Evolutionary conservation across 768 basidiomycete species (phyloP), one percentile per base, ranked within the genome.

Genomic region (Mycena maculata): DNA sequence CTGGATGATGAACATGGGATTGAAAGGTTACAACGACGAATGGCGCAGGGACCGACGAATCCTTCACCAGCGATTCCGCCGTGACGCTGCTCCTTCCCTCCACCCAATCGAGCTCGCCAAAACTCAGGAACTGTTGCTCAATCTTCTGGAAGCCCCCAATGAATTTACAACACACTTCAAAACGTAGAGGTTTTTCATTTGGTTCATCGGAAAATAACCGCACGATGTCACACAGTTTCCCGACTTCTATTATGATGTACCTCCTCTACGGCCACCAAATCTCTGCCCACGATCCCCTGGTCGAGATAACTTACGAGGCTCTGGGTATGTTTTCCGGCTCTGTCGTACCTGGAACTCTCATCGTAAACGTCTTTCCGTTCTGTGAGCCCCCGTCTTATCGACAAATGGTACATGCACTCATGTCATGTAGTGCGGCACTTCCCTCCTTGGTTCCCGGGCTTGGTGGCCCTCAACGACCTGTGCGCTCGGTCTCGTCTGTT

Each of bases 351-450:
- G 69, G 65, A 20, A 68, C 69, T 16, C 45, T 65, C 30, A 60
- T 72, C 11, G 80, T 83, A 31, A 81, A 83, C 60, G 55, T 82
- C 28, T 68, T 84, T 1, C 83, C 82, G 7, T 69, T 75, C 38
- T 62, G 72, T 72, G 39, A 63, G 67, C 55, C 33, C 1, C 22
- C 5, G 10, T 44, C 22, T 18, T 55, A 23, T 16, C n/a, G 25
- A 20, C n/a, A n/a, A 5, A 20, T 23, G 11, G 12, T n/a, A 22
- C 4, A 16, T 25, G 36, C 18, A 20, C 23, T 50, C 6, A 36
- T 7, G 31, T 16, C 30, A 23, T 30, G 11, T 27, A 83, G 82
- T 83, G 68, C 73, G 73, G 44, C 70, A 81, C 23, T 74, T 83
- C 52, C 82, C 82, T 18, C 73, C 76, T 22, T 82, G 81, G 81